Base-by-base conservation (phyloP, 352 stramenopile species). In the Phytophthora citrophthora region DNA sequence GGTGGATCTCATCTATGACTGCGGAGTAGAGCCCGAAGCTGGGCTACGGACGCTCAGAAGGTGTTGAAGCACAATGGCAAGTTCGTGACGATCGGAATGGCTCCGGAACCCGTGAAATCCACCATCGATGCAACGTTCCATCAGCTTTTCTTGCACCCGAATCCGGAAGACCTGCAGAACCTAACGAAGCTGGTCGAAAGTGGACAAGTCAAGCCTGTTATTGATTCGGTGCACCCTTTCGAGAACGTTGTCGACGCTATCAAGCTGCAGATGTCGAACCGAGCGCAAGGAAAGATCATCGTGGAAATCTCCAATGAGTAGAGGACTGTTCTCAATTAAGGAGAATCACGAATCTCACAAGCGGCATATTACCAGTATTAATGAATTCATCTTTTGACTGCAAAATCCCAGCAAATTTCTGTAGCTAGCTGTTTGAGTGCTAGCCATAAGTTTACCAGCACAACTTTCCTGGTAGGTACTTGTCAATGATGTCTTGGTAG, bases 401-500 rank as follows among this genome's bases (percentile, higher is more conserved):
- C 20, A 20, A 20, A 20, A 20, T 20, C 1, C 20, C 0, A 20
- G 20, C 2, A 20, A 20, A 20, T 1, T 29, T 29, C 3, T 29
- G 26, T 29, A 29, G 26, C 26, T 20, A 20, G 20, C 1, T 20
- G 20, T 20, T 20, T 20, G 20, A 20, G 20, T 29, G 6, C 26
- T 29, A 29, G 26, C 26, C 29, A 13, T 10, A 34, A 13, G 9
- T 16, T 73, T 72, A 94, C 88, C 88, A 96, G 23, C 59, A 76
- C 2, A 96, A 72, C 60, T 91, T 86, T 23, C 79, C 81, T 5
- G 84, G 84, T 39, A 90, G 69, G 68, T 97, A 98, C 69, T 98
- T 98, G 70, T 97, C 88, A 38, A 98, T 93, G 58, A 98, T 81
- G 24, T 66, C 72, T 61, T 93, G 77, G 74, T 98, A 98, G 73